Evolutionary conservation across 805 yeast species (phyloP).

Genomic region (Candida chilensis): DNA sequence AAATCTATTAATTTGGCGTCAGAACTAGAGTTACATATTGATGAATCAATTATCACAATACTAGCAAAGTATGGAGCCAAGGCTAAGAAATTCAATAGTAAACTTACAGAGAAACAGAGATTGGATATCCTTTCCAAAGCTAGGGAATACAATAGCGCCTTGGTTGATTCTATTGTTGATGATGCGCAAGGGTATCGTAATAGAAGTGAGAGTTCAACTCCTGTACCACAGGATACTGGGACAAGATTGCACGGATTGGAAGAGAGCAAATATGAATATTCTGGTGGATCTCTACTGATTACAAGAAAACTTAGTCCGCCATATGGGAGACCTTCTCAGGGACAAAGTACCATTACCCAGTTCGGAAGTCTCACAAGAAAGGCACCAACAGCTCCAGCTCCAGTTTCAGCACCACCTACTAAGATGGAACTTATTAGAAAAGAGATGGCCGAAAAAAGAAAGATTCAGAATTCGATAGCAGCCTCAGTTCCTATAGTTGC

Average conservation of each 20-base stretch:
- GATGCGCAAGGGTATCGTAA: slow-evolving; percentile 26
- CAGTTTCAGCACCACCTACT: slow-evolving; percentile 4
- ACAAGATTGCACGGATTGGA: too few relatives aligned
- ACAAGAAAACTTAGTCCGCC: too few relatives aligned
- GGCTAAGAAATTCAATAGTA: slow-evolving; percentile 62
- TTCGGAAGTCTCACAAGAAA: slow-evolving; percentile 1
- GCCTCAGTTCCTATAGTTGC: slow-evolving; percentile 7
- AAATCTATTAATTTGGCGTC: slow-evolving; percentile 57
- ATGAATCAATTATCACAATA: slow-evolving; percentile 40
- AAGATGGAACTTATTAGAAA: slow-evolving; percentile 14
- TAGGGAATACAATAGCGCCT: slow-evolving; percentile 36
- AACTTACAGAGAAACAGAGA: slow-evolving; percentile 58
- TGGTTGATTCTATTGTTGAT: slow-evolving; percentile 44
- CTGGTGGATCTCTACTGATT: too few relatives aligned
- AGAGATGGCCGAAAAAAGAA: slow-evolving; percentile 13
- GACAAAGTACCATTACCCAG: slow-evolving; percentile 14
- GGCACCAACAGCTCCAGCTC: slow-evolving; percentile 8
- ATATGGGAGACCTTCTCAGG: too few relatives aligned
- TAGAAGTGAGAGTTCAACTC: too few relatives aligned
- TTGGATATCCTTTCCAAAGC: slow-evolving; percentile 55
- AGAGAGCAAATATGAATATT: too few relatives aligned
- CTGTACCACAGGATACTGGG: too few relatives aligned
- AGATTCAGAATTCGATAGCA: slow-evolving; percentile 2
- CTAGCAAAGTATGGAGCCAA: slow-evolving; percentile 58
- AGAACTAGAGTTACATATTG: slow-evolving; percentile 41